Evolutionary conservation across 2,329 filamentous ascomycete genomes (phyloP), one percentile per base, ranked within the genome.

Genomic region (Fusarium subtropicale): DNA sequence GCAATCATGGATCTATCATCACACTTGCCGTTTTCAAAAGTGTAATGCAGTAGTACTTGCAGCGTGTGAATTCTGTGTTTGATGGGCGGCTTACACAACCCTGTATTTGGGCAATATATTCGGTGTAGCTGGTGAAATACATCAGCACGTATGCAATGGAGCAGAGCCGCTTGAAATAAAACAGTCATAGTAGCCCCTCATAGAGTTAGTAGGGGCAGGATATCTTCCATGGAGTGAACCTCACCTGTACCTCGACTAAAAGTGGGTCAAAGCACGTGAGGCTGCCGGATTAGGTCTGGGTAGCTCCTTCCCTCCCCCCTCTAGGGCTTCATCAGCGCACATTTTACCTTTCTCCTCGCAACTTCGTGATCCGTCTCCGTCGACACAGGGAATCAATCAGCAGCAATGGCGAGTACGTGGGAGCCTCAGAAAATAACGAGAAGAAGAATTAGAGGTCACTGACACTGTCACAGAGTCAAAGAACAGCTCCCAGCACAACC

Each of bases 401-500:
- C 78, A 81, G 77, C 76, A 74, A 81, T 81, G 80, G 80, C 80
- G 75, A 81, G 80, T 81, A 76, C 62, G 80, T 81, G 62, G 38
- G 42, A 42, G 24, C 42, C 16, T 22, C 13, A 34, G 30, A 38
- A 26, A n/a, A 50, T 33, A 26, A 18, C 38, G 20, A 45, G 26
- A 24, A 44, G 18, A 36, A 39, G 9, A 55, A 30, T 5, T 12
- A 26, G 50, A 59, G 39, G 39, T 61, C 39, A 62, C 74, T 75
- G 66, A 75, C 66, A 45, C 50, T 68, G 52, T 39, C 62, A 31
- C 82, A 97, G 94, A 98, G 90, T 98, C 96, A 80, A 98, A 98
- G 94, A 98, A 98, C 91, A 97, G 93, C 87, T 97, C 95, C 81
- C 95, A 98, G 90, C 94, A 97, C 88, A 97, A 97, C 87, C 92